phyloP scores from a whole-genome alignment of 179 eudicot species.

The Beta corolliflora region DNA sequence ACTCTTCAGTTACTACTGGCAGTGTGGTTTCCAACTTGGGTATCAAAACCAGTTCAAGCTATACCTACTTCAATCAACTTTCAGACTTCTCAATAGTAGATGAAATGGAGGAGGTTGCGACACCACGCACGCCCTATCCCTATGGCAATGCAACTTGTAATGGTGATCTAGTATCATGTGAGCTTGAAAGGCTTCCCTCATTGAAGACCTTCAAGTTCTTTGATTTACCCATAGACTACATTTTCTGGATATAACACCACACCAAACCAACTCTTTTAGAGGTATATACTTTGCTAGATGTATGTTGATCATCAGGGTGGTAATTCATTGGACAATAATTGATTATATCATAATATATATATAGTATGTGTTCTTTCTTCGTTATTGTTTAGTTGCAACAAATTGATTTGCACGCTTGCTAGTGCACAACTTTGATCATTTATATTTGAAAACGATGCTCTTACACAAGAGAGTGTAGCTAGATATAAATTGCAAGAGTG shows the following conservation, averaged over 20 bases:
- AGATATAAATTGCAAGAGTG: not conserved
- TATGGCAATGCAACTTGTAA: slow-evolving; percentile 15
- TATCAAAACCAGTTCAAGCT: not conserved
- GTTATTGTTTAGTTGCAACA: no score
- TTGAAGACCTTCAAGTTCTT: not conserved
- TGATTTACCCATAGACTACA: not conserved
- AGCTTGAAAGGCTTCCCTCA: slow-evolving; percentile 12
- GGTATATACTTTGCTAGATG: no score
- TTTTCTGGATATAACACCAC: not conserved
- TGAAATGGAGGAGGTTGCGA: slow-evolving; percentile 18
- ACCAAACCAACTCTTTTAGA: not conserved
- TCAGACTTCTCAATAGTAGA: slow-evolving; percentile 4
- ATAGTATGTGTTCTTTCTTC: no score
- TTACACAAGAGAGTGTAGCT: not conserved
- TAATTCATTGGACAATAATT: no score
- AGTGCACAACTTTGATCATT: no score
- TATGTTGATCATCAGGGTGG: no score
- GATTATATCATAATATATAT: no score
- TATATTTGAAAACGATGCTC: not conserved
- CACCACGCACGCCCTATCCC: slow-evolving; percentile 2
- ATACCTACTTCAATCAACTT: not conserved
- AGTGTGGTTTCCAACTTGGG: not conserved
- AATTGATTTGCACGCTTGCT: no score
- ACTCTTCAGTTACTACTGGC: no score
- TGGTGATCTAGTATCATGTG: not conserved